phyloP scores from a whole-genome alignment of 2,329 filamentous ascomycete genomes.

The Cryphonectria nitschkei region DNA sequence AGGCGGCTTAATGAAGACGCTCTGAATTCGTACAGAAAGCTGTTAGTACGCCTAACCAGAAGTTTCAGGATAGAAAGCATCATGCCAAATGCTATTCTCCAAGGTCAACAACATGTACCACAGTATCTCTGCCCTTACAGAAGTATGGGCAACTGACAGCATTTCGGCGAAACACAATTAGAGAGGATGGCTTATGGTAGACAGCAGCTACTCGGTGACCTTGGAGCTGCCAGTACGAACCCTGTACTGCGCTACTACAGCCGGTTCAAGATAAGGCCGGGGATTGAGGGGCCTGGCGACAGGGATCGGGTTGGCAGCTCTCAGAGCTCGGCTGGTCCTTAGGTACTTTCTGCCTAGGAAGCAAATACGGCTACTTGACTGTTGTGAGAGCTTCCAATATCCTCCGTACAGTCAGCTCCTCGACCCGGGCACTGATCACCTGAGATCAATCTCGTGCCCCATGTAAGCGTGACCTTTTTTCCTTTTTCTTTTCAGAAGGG shows the following conservation, averaged over 20 bases:
- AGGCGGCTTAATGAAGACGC: not conserved
- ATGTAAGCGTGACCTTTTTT: not conserved
- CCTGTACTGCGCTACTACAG: not conserved
- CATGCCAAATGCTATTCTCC: too few relatives aligned
- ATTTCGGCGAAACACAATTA: not conserved
- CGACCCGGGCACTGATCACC: not conserved
- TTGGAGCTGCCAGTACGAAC: not conserved
- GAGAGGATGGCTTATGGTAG: not conserved
- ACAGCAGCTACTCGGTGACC: not conserved
- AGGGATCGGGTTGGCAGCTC: conserved; percentile 2
- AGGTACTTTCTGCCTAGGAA: not conserved
- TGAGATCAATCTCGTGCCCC: not conserved
- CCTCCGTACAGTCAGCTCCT: not conserved
- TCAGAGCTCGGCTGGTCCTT: not conserved
- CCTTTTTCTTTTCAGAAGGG: too few relatives aligned
- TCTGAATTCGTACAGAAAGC: not conserved
- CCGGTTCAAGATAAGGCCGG: not conserved
- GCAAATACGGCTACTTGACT: not conserved
- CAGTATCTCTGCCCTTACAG: not conserved
- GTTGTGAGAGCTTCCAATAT: not conserved
- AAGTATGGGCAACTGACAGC: not conserved
- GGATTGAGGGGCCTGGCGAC: not conserved
- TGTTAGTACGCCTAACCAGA: not conserved
- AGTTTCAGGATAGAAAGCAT: not conserved
- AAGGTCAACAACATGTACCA: too few relatives aligned